Base-by-base conservation (phyloP, 2,329 filamentous ascomycete species). In the Verticillium albo-atrum region DNA sequence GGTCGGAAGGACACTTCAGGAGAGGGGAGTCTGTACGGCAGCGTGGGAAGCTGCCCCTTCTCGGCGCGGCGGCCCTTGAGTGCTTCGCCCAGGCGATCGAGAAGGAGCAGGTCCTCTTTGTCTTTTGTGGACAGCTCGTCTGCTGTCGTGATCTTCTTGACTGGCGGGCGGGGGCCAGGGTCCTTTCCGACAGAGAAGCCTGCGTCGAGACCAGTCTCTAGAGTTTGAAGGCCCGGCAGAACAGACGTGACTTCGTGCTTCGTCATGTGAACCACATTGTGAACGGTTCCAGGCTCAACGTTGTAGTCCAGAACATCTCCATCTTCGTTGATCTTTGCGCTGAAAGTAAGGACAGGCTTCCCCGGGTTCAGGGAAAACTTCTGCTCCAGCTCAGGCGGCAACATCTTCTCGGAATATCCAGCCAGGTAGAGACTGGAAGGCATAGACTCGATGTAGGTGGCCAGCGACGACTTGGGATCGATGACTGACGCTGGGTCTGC, bases 401-500 rank as follows among this genome's bases (percentile, higher is more conserved):
- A 72, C 85, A 90, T 89, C 55, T 80, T 76, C 56, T 81, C 75
- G 25, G 79, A 77, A 66, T 84, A 80, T 2, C 85, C 85, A 3
- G 83, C 77, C 20, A 88, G 75, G 63, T 88, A 89, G 52, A 82
- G 77, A n/a, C 82, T 86, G 65, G 85, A 76, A 1, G 82, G 78
- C 32, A 87, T 78, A 62, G 85, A 77, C 60, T 87, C 81, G 53
- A 90, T 86, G 67, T 85, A 84, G 61, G 82, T 77, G 34, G 83
- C 82, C 7, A 91, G 71, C 9, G 78, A 74, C 37, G 86, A 84
- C 25, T 84, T 77, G 20, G 84, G 83, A 23, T 75, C 67, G 63
- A 95, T 85, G 60, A 84, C 83, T 5, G 91, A 90, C 2, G 89
- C 88, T 9, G 90, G 90, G 67, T 95, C 91, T 15, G 91, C 91